These are phyloP conservation scores for Cydonia oblonga DNA, from an alignment of 331 rosid genomes.

Conservation along the genomic window DNA sequence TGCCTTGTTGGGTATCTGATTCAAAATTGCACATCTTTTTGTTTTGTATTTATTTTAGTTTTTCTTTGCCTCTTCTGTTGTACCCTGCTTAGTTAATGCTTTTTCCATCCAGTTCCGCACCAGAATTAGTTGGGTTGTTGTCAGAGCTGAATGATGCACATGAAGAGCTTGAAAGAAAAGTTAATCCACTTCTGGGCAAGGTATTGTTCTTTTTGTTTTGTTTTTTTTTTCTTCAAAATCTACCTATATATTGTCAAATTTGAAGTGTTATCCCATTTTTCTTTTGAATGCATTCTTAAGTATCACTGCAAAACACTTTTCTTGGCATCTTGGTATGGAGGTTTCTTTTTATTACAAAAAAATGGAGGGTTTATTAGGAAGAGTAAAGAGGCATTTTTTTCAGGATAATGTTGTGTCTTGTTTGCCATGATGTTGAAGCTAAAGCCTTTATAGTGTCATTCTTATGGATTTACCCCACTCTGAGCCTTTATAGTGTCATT, in stretches of 20 bases:
- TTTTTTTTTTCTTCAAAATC: no score
- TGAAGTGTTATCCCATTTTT: background rate
- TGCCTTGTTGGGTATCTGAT: no score
- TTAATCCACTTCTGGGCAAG: slow-evolving; percentile 64
- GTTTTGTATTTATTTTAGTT: background rate
- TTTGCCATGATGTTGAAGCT: background rate
- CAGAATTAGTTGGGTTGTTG: slow-evolving; percentile 69
- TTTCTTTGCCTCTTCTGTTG: background rate
- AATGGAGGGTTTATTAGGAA: background rate
- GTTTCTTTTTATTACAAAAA: background rate
- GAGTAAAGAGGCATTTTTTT: background rate
- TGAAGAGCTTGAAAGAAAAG: slow-evolving; percentile 55
- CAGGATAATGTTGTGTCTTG: background rate
- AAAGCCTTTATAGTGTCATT: no score
- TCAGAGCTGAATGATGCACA: slow-evolving; percentile 66
- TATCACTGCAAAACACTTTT: background rate
- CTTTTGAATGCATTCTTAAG: background rate
- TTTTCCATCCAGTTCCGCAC: slow-evolving; percentile 61
- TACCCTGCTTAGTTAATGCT: slow-evolving; percentile 6
- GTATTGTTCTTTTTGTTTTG: slow-evolving; percentile 19
- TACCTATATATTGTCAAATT: background rate
- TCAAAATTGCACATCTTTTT: background rate
- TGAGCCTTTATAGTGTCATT: no score
- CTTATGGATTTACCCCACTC: no score
- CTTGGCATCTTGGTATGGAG: background rate